A percentile compares a stretch with the other conserved stretches of the same genome.
These are phyloP conservation scores for Tylopilus plumbeoviolaceoides DNA, from an alignment of 768 basidiomycete species.

Conservation along the genomic window DNA sequence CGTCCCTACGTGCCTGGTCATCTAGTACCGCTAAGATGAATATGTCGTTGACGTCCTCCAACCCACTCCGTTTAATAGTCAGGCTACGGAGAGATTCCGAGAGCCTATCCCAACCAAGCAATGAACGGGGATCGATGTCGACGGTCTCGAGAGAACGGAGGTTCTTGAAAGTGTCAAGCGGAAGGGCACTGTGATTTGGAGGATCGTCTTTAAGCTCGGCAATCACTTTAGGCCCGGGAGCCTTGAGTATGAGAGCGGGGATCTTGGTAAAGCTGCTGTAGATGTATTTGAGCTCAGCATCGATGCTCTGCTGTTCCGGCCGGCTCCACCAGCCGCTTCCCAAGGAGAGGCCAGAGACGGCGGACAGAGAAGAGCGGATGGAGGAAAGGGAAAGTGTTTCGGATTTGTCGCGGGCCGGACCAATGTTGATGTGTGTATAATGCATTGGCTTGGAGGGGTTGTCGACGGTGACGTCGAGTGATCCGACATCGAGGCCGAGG, in stretches of 20 bases:
- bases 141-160: conserved; percentile 69
- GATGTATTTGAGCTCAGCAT: conserved; percentile 77
- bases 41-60: conserved; percentile 77
- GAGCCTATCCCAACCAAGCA: conserved; percentile 82
- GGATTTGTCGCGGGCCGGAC: conserved; percentile 53
- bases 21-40: conserved; percentile 75
- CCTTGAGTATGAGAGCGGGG: conserved; percentile 66
- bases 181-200: conserved; percentile 70
- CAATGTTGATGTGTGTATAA: conserved; percentile 53
- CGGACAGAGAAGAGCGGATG: conserved; percentile 71
- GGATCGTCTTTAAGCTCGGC: conserved; percentile 65
- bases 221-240: conserved; percentile 63
- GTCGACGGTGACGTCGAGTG: conserved; percentile 73
- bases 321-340: conserved; percentile 71
- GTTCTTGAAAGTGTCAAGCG: conserved; percentile 83
- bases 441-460: conserved; percentile 73
- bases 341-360: conserved; percentile 71
- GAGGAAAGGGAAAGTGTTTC: conserved; percentile 74
- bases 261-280: conserved; percentile 90
- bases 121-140: conserved; percentile 77
- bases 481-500: conserved; percentile 69
- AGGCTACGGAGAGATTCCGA: conserved; percentile 67
- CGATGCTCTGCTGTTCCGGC: conserved; percentile 53
- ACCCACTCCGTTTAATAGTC: conserved; percentile 72
- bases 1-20: conserved; percentile 63